phyloP scores from a whole-genome alignment of 2,329 filamentous ascomycete species.

The Aspergillus brasiliensis region DNA sequence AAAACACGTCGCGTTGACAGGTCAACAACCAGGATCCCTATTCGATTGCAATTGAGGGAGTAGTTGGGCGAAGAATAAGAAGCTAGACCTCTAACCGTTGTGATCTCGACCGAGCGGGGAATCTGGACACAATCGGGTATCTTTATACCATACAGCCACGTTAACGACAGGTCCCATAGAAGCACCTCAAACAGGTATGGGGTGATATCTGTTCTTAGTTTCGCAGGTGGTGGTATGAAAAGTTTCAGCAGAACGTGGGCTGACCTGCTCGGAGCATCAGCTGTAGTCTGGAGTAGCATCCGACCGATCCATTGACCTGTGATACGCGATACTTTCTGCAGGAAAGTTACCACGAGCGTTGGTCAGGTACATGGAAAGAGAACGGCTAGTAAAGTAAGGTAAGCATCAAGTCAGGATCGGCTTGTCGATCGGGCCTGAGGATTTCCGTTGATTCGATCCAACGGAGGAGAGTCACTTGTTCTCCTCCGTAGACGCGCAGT shows the following conservation, averaged over 20 bases:
- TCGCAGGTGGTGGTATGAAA: not conserved
- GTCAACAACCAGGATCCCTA: not conserved
- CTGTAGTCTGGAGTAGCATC: not conserved
- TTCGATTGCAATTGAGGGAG: not conserved
- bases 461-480: not conserved
- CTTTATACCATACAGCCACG: not conserved
- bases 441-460: not conserved
- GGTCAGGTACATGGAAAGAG: not conserved
- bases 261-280: not conserved
- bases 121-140: not conserved
- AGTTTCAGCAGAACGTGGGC: not conserved
- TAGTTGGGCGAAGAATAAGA: not conserved
- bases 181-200: not conserved
- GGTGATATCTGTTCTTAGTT: not conserved
- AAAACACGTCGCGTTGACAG: not conserved
- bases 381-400: constrained; percentile 3
- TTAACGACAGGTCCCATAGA: not conserved
- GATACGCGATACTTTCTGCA: not conserved
- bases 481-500: not conserved
- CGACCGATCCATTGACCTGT: not conserved
- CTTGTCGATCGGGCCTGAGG: not conserved
- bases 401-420: constrained; percentile 1
- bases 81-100: too few relatives aligned
- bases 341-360: not conserved
- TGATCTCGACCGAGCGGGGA: not conserved